Base-by-base conservation (phyloP, 78 protist species). In the Dictyostelium capitatum region DNA sequence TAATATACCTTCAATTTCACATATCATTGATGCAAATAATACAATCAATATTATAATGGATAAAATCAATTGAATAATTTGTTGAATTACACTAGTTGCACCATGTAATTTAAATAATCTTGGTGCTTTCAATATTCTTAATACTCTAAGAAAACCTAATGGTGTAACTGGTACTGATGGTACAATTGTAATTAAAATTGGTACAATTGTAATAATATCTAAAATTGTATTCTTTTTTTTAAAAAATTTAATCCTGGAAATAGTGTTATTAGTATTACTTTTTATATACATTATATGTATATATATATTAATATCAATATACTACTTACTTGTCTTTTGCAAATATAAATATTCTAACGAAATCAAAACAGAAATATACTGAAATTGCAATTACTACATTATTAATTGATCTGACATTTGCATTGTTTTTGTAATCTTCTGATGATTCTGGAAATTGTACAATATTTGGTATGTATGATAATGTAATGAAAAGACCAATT, bases 21-120 rank as follows among this genome's bases (percentile, higher is more conserved):
- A 75, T 9, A 87, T 77, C 84, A 87, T 54, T 51, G 93, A 87
- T 77, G 93, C 93, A 78, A 87, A 87, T 23, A 87, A 87, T 19
- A 87, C 25, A 87, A 87, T 87, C 50, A 87, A 74, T 47, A 87
- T 87, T 0, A 87, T 2, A 48, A 87, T 50, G 9, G 93, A 87
- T 50, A 87, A 64, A 12, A 87, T 7, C 73, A 87, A 77, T 65
- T 74, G 84, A 46, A 65, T 25, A 14, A 80, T 64, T 50, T 87
- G 67, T 64, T 65, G 23, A 17, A 81, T 17, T 23, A 65, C 47
- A 23, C 84, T 77, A 15, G 78, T 64, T 64, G 79, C 93, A 50
- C 93, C 93, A 87, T 87, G 84, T 46, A 87, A 47, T 54, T 87
- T 87, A 77, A 87, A 87, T n/a, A 87, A n/a, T 77, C 93, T 74